These are phyloP conservation scores for Mangifera indica DNA, from an alignment of 345 rosid genomes.

Conservation along the genomic window DNA sequence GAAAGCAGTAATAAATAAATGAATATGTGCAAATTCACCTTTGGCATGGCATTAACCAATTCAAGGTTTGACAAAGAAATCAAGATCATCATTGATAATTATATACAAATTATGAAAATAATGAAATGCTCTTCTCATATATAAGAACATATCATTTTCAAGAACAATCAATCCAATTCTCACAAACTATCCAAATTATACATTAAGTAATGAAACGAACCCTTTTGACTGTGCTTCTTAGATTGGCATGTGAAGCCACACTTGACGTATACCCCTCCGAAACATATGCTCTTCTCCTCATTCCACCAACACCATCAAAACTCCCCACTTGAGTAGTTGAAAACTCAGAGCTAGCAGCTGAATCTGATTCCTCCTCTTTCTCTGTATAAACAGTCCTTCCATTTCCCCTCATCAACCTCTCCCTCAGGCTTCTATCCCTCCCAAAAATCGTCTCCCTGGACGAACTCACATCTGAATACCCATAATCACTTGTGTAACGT, in stretches of 20 bases:
- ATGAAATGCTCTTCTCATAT: background rate
- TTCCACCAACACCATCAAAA: constrained; percentile 37
- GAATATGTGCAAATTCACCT: background rate
- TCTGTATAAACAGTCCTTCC: constrained; percentile 47
- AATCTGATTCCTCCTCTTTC: constrained; percentile 76
- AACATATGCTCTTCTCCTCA: constrained; percentile 40
- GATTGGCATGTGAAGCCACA: constrained; percentile 41
- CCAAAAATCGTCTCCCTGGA: constrained; percentile 67
- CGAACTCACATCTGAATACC: constrained; percentile 79
- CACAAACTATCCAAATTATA: constrained; percentile 6
- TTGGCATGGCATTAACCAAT: background rate
- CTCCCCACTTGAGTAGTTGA: constrained; percentile 58
- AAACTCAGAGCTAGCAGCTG: constrained; percentile 78
- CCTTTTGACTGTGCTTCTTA: constrained; percentile 39
- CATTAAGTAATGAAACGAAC: constrained; percentile 29
- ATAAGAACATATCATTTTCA: background rate
- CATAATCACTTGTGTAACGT: constrained; percentile 45
- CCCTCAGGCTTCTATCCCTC: constrained; percentile 30
- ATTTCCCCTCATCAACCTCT: constrained; percentile 32
- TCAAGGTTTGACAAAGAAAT: background rate
- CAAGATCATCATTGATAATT: background rate
- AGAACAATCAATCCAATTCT: background rate
- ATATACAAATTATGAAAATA: background rate
- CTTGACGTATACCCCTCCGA: constrained; percentile 60
- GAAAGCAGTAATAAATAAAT: background rate